Base-by-base conservation (phyloP, 225 moss, liverwort and hornwort species). In the Rhytidiadelphus loreus region DNA sequence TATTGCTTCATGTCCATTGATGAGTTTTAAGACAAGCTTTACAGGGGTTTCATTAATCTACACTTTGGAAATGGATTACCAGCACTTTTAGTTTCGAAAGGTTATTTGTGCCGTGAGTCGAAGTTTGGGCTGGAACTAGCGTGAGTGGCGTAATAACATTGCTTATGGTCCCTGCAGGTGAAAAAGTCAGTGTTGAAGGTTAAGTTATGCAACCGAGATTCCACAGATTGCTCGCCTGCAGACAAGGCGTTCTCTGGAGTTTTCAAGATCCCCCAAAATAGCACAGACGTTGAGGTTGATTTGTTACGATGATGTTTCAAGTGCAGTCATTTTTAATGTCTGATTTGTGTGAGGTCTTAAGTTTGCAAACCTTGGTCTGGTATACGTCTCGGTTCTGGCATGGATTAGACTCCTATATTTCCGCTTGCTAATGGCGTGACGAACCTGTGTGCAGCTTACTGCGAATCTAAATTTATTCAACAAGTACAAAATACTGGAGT, bases 201-300 rank as follows among this genome's bases (percentile, higher is more conserved):
- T 21, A 94, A 92, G 88, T 70, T 96, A 33, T 98, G 98, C 91
- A 90, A 94, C 77, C 74, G 84, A 69, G 91, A 79, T 70, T 92
- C 93, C 13, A 32, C 82, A 48, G 94, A 90, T 82, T 97, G 97
- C 88, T 92, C 89, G 41, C 90, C 87, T 39, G 80, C 86, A 56
- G 89, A 77, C 75, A 91, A 91, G 77, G 89, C 89, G 22, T 86
- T 70, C 69, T 94, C 95, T 55, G 91, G 92, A 77, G n/a, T 88
- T 77, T 86, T 98, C 70, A 93, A 92, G 83, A 88, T 98, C 48
- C 94, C 96, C 8, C 65, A 89, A 72, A 94, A 96, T 39, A 95
- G 94, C 90, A 96, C 96, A 81, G 97, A 96, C 64, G 87, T 92
- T 30, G 92, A 97, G 96, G 97, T 96, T 81, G 83, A 29, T 84